Evolutionary conservation across 371 early-diverging fungal species (phyloP), one percentile per base, ranked within the genome.

Genomic region (Smittium mucronatum): DNA sequence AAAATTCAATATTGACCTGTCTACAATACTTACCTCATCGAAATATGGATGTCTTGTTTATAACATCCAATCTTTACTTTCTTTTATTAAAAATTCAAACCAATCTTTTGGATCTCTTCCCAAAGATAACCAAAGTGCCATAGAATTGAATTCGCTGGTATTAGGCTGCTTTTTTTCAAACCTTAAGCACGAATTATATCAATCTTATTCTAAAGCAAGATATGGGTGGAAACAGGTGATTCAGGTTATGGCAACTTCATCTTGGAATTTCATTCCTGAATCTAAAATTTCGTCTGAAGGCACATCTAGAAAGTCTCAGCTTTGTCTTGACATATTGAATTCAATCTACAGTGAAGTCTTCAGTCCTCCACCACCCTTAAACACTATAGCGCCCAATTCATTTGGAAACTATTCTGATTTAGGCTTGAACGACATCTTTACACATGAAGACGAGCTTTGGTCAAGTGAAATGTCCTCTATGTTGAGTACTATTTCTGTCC

Each of bases 171-270:
- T 84, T 75, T 85, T 82, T 11, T 73, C 81, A 26, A 94, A 93
- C 70, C 85, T 86, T 66, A 74, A 75, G 26, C 82, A 84, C 30
- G 87, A 86, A 73, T 83, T 89, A 69, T 80, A 76, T 58, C 80
- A 80, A 66, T 89, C 84, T 2, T 83, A 87, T 66, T 71, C 77
- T 57, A 83, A 88, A 69, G 83, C 87, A 71, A 63, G 89, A 69
- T 77, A 84, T 36, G 88, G 90, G 0, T 95, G 94, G 94, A 85
- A 86, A 70, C 86, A 91, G 68, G 76, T 93, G 25, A 81, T 90
- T 0, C 87, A 89, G 65, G 82, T 90, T 26, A 83, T 89, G 0
- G 65, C 91, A 0, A 80, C 84, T 28, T 86, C 78, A 73, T 89
- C 79, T 75, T 92, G 82, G 75, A 71, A 70, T 65, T 74, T 69